Evolutionary conservation across 257 asterid species (phyloP), one percentile per base, ranked within the genome.

Genomic region (Ocimum tenuiflorum): DNA sequence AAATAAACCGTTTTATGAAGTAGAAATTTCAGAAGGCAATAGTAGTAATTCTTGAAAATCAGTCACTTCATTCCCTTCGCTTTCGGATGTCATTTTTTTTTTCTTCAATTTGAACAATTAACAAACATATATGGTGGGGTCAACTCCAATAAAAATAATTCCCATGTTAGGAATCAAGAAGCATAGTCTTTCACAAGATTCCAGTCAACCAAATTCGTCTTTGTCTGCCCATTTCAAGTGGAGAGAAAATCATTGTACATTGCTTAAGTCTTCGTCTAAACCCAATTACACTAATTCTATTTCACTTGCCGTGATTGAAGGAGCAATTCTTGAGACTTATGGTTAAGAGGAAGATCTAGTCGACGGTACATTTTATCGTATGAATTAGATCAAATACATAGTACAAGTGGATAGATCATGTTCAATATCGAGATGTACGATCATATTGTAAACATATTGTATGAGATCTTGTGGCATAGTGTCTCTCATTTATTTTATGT

Each of bases 1-100:
- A 66, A 35, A 10, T 57, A 70, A 73, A 23, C 43, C 9, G 66
- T 69, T 52, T 56, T 54, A 15, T 31, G n/a, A 38, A 68, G 56
- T 27, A 65, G 39, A 65, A 65, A 38, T 45, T 69, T 56, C 14
- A 64, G 31, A 9, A 31, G 36, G 74, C 65, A 75, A 50, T 19
- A 62, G 39, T 55, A 45, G 48, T 56, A 35, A 55, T 38, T 58
- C 20, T 41, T 63, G 48, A 42, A 56, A 62, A 75, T 46, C 45
- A 58, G 71, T 45, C 55, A 63, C 52, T 53, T 51, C 14, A 20
- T 71, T 51, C 79, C 82, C 74, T 72, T 83, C 90, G 52, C 81
- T 68, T 45, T 80, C 83, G 76, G 33, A 60, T 41, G 63, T 64
- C 27, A 24, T 27, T 18, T 41, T 66, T 18, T 41, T 66, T 67